Conservation (phyloP, 768 basidiomycete species). For the Cyathus striatus region DNA sequence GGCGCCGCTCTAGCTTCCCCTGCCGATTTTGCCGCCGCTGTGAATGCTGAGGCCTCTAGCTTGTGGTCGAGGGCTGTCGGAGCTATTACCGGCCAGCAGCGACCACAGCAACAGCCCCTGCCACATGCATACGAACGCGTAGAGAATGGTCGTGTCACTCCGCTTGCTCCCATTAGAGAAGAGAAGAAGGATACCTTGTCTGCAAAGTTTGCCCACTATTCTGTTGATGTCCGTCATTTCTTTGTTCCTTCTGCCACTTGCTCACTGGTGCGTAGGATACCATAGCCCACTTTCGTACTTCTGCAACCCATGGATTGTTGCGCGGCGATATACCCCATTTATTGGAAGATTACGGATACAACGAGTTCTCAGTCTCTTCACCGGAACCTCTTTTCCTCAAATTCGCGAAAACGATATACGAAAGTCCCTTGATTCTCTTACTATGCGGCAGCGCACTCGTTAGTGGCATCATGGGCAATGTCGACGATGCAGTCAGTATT, state of each 20-base stretch:
- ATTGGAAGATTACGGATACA: conserved; percentile 74
- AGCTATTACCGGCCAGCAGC: conserved; percentile 33
- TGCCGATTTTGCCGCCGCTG: conserved; percentile 38
- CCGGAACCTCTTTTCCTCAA: conserved; percentile 81
- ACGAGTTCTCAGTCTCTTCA: conserved; percentile 85
- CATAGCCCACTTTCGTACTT: conserved; percentile 64
- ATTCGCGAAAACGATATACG: conserved; percentile 93
- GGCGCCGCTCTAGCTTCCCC: conserved; percentile 39
- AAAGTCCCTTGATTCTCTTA: conserved; percentile 87
- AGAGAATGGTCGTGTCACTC: conserved; percentile 34
- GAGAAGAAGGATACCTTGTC: conserved; percentile 51
- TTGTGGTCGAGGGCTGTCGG: conserved; percentile 45
- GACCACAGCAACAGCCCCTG: too few species aligned
- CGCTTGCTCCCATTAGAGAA: conserved; percentile 21
- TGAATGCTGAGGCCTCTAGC: conserved; percentile 42
- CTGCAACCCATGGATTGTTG: conserved; percentile 56
- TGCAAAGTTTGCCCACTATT: conserved; percentile 61
- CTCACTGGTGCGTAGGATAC: conserved; percentile 51
- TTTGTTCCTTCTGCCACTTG: conserved; percentile 2
- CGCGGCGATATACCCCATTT: conserved; percentile 57
- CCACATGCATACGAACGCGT: conserved; percentile 25
- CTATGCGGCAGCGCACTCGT: conserved; percentile 87
- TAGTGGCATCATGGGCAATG: conserved; percentile 90
- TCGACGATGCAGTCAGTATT: conserved; percentile 93
- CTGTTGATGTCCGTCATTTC: conserved; percentile 49